Evolutionary conservation across 2,329 filamentous ascomycete genomes (phyloP), one percentile per base, ranked within the genome.

Genomic region (Sphaerulina vaccinii): DNA sequence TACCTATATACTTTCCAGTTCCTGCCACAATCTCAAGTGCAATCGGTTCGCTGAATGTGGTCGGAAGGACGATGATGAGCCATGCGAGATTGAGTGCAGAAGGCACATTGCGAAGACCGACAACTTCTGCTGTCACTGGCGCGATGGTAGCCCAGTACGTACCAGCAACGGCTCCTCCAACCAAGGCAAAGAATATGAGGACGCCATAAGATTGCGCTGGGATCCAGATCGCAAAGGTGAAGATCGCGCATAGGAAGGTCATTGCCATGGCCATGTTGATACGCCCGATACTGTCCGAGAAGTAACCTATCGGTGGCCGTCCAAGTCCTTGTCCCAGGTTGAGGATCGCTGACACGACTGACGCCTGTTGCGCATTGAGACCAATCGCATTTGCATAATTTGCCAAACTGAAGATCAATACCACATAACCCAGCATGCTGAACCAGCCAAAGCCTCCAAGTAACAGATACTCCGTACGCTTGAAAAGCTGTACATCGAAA

Each of bases 341-440:
- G 61, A 91, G 78, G 32, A 90, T 70, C 3, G 88, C 88, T n/a
- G 82, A 85, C 39, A 89, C 77, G 13, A 90, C 75, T 0, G 84
- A 83, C 5, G 85, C 87, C 63, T 91, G 83, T 4, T 79, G 76
- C 1, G 86, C 75, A 1, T 77, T 76, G 23, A 90, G 78, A 1
- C 87, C 87, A 37, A 90, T 80, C 3, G 77, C 78, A 50, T 80
- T 77, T 32, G 85, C 85, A 64, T 90, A 92, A 65, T 85, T 87
- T 11, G 87, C 83, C 39, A 91, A 72, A 9, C 82, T 86, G 69
- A 90, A 92, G 38, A 90, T 78, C n/a, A 90, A 76, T 3, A 89
- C 85, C 21, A 88, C 78, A 62, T 92, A 92, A 4, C 79, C 86
- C 11, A 92, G 71, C 71, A 91, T 82, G 54, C 79, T 84, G 57